Evolutionary conservation across 2,329 filamentous ascomycete genomes (phyloP).

Genomic region (Calonectria hawksworthii): DNA sequence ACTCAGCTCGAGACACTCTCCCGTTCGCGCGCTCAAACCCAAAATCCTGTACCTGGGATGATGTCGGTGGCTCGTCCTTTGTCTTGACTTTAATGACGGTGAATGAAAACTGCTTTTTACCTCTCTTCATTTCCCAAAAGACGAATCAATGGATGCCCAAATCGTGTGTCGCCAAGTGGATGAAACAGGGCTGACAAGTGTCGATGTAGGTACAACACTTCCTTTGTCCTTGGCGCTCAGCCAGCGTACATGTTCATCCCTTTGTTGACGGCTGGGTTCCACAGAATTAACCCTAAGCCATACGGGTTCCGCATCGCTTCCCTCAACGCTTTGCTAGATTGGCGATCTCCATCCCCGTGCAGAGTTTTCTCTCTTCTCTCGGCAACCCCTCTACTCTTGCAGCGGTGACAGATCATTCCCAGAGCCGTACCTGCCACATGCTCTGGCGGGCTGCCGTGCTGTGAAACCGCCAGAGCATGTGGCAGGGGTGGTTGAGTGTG

Average conservation of each 20-base stretch:
- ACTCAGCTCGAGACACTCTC: not conserved
- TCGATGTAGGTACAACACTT: not conserved
- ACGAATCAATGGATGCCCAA: not conserved
- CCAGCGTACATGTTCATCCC: slow-evolving; percentile 8
- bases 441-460: slow-evolving; percentile 10
- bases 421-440: slow-evolving; percentile 32
- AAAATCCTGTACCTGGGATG: not conserved
- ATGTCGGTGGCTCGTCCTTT: not conserved
- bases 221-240: not conserved
- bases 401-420: slow-evolving; percentile 16
- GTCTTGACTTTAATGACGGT: not conserved
- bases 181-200: slow-evolving; percentile 18
- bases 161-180: not conserved
- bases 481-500: slow-evolving; percentile 40
- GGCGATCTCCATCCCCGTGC: slow-evolving; percentile 11
- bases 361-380: slow-evolving; percentile 42
- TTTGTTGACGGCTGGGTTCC: not conserved
- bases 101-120: not conserved
- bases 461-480: slow-evolving; percentile 23
- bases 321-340: not conserved
- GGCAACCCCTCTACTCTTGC: slow-evolving; percentile 1
- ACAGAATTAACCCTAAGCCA: slow-evolving; percentile 1
- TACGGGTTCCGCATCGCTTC: not conserved
- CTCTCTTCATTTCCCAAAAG: not conserved
- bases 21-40: not conserved